Conservation (phyloP, 2,329 filamentous ascomycete species). For the Biscogniauxia marginata region DNA sequence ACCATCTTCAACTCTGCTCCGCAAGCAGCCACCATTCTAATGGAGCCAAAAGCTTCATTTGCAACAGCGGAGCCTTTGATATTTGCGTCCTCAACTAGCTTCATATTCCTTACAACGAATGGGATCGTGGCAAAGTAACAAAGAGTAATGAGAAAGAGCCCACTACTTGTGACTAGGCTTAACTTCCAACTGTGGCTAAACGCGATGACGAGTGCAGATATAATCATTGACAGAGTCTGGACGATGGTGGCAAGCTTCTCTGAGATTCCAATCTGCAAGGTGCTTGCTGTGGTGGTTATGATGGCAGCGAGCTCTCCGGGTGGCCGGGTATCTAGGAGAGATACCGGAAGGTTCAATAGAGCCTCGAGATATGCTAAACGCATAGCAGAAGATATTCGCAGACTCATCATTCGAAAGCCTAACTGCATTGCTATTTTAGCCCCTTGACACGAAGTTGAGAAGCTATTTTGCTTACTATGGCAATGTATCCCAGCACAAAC, state of each 20-base stretch:
- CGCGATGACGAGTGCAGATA: constrained; percentile 53
- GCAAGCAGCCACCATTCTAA: constrained; percentile 62
- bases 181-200: constrained; percentile 58
- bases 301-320: constrained; percentile 59
- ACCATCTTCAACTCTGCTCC: constrained; percentile 57
- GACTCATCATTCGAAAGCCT: constrained; percentile 59
- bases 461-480: constrained; percentile 45
- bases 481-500: constrained; percentile 61
- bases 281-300: constrained; percentile 63
- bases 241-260: constrained; percentile 60
- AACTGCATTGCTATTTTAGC: constrained; percentile 35
- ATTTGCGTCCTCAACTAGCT: constrained; percentile 51
- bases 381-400: constrained; percentile 58
- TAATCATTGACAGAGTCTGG: constrained; percentile 52
- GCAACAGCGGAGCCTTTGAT: constrained; percentile 58
- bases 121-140: constrained; percentile 52
- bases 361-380: constrained; percentile 64
- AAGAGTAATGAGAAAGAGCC: constrained; percentile 55
- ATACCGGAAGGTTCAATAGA: constrained; percentile 63
- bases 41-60: constrained; percentile 57
- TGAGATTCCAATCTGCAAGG: constrained; percentile 61
- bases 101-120: constrained; percentile 53
- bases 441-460: neutral
- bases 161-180: constrained; percentile 56
- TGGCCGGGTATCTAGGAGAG: constrained; percentile 64